These are phyloP conservation scores for Paramyrothecium roridum DNA, from an alignment of 2,329 filamentous ascomycete genomes.

Conservation along the genomic window DNA sequence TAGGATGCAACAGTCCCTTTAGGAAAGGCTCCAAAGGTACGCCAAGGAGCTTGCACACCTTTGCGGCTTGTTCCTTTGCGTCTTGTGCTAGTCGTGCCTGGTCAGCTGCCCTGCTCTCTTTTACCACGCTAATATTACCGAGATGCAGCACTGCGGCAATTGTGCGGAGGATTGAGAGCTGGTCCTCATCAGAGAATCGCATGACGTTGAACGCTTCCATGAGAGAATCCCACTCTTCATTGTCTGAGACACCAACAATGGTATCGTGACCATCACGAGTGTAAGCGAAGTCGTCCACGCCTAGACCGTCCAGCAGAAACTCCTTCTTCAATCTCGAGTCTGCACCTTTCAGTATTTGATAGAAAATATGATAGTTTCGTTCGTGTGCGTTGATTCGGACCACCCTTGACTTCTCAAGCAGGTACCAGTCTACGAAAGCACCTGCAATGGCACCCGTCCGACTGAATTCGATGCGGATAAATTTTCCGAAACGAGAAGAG, in stretches of 20 bases:
- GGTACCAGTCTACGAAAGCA: conserved; percentile 97
- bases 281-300: conserved; percentile 86
- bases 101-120: conserved; percentile 86
- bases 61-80: conserved; percentile 69
- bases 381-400: conserved; percentile 84
- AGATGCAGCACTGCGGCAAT: conserved; percentile 90
- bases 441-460: conserved; percentile 86
- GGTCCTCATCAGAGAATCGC: conserved; percentile 85
- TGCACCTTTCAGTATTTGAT: conserved; percentile 87
- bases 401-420: conserved; percentile 96
- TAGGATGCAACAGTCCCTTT: conserved; percentile 84
- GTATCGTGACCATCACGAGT: conserved; percentile 88
- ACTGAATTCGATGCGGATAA: conserved; percentile 95
- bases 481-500: conserved; percentile 96
- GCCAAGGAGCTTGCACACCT: conserved; percentile 79
- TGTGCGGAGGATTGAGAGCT: conserved; percentile 77
- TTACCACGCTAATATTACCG: conserved; percentile 85
- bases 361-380: conserved; percentile 96
- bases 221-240: conserved; percentile 83
- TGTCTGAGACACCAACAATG: conserved; percentile 86
- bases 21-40: conserved; percentile 83
- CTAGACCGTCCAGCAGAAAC: conserved; percentile 71
- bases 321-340: conserved; percentile 69
- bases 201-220: conserved; percentile 94
- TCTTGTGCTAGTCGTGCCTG: conserved; percentile 81